phyloP scores from a whole-genome alignment of 129 eudicot species.

The Heracleum sosnowskyi region DNA sequence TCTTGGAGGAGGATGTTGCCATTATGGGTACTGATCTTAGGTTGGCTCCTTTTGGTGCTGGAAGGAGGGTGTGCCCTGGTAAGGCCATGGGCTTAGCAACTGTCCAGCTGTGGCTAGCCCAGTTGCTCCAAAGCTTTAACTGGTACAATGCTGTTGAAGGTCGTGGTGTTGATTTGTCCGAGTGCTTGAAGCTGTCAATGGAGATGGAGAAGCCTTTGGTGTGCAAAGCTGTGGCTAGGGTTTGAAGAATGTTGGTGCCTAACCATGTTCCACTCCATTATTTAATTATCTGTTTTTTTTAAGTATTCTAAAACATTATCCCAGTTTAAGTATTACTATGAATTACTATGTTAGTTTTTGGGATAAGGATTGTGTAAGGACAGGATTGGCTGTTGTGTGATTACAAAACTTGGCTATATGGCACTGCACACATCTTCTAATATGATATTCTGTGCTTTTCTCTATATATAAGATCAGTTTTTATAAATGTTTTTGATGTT shows the following conservation, averaged over 20 bases:
- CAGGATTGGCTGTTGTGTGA: conserved; percentile 9
- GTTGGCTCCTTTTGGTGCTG: conserved; percentile 96
- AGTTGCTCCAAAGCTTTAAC: conserved; percentile 58
- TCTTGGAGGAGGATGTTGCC: conserved; percentile 51
- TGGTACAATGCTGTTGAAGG: conserved; percentile 39
- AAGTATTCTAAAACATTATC: not conserved
- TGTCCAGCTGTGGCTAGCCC: conserved; percentile 87
- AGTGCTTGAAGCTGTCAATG: conserved; percentile 74
- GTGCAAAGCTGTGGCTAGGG: conserved; percentile 78
- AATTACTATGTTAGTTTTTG: not conserved
- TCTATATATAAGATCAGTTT: too few species aligned
- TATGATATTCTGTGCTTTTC: not conserved
- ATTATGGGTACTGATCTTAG: conserved; percentile 89
- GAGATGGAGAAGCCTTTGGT: conserved; percentile 84
- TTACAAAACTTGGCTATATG: not conserved
- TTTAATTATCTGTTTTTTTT: not conserved
- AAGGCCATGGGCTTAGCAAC: conserved; percentile 82
- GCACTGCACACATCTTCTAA: not conserved
- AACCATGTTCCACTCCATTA: conserved; percentile 10
- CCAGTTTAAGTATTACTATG: not conserved
- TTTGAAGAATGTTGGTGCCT: conserved; percentile 16
- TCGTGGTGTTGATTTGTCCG: conserved; percentile 61
- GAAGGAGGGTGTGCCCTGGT: conserved; percentile 97
- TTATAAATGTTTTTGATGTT: too few species aligned
- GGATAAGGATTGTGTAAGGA: conserved; percentile 8